Evolutionary conservation across 2,329 filamentous ascomycete species (phyloP).

Genomic region (Tolypocladium tropicale): DNA sequence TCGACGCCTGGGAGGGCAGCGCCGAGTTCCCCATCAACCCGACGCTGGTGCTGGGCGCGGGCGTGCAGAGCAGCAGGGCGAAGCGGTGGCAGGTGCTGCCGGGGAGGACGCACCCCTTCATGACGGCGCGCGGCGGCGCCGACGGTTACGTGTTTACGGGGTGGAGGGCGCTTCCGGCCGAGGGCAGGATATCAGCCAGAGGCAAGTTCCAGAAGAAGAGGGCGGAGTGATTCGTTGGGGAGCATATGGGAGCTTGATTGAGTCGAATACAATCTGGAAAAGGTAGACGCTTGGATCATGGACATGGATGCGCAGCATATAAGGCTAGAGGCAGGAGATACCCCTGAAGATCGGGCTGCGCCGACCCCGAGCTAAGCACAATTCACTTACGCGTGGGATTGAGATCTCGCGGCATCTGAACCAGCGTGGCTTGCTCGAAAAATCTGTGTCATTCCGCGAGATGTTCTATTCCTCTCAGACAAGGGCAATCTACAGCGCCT

Average conservation of each 20-base stretch:
- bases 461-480: neutral
- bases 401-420: neutral
- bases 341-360: neutral
- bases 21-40: conserved; percentile 84
- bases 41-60: conserved; percentile 67
- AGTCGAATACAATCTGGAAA: neutral
- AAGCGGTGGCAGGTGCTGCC: conserved; percentile 86
- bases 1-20: conserved; percentile 47
- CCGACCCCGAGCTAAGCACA: neutral
- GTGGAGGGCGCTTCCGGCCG: conserved; percentile 67
- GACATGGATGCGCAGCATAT: neutral
- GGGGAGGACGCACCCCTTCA: conserved; percentile 82
- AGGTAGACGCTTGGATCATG: neutral
- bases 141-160: conserved; percentile 88
- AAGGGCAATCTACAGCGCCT: conserved; percentile 50
- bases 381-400: too few species aligned
- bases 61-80: conserved; percentile 70
- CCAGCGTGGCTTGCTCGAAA: neutral
- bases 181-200: conserved; percentile 71
- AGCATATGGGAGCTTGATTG: neutral
- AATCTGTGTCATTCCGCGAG: neutral
- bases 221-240: conserved; percentile 14
- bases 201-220: conserved; percentile 64
- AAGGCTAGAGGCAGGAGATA: neutral
- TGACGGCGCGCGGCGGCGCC: conserved; percentile 79